Evolutionary conservation across 305 asterid genomes (phyloP).

Genomic region (Withania somnifera): DNA sequence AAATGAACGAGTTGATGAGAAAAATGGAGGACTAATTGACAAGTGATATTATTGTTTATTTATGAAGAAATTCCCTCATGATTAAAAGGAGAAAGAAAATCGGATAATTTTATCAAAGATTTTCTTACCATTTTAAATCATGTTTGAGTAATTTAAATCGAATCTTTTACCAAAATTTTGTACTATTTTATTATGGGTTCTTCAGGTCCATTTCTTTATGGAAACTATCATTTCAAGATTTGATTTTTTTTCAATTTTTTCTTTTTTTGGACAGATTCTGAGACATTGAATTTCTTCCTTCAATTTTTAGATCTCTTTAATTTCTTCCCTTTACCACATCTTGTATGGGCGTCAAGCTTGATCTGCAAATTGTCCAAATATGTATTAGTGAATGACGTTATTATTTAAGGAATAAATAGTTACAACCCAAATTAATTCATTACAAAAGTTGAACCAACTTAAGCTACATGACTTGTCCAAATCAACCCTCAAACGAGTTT

Average conservation of each 20-base stretch:
- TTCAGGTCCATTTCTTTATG: not conserved
- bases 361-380: not conserved
- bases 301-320: not conserved
- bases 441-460: not conserved
- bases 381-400: not conserved
- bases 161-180: not conserved
- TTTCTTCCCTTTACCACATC: not conserved
- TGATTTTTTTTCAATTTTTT: not conserved
- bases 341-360: not conserved
- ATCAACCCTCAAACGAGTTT: not conserved
- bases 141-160: not conserved
- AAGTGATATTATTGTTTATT: not conserved
- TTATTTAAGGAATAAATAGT: not conserved
- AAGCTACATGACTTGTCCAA: not conserved
- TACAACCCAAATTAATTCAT: not conserved
- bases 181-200: not conserved
- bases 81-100: not conserved
- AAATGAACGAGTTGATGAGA: not conserved
- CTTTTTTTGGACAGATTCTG: no score
- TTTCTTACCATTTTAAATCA: not conserved
- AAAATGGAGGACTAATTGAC: not conserved
- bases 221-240: not conserved
- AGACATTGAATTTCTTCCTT: no score
- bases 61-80: not conserved
- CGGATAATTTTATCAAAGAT: not conserved